A percentile compares a stretch with the other conserved stretches of the same genome.
These are phyloP conservation scores for Geotrichum candidum DNA, from an alignment of 1,139 yeast species.

Conservation along the genomic window DNA sequence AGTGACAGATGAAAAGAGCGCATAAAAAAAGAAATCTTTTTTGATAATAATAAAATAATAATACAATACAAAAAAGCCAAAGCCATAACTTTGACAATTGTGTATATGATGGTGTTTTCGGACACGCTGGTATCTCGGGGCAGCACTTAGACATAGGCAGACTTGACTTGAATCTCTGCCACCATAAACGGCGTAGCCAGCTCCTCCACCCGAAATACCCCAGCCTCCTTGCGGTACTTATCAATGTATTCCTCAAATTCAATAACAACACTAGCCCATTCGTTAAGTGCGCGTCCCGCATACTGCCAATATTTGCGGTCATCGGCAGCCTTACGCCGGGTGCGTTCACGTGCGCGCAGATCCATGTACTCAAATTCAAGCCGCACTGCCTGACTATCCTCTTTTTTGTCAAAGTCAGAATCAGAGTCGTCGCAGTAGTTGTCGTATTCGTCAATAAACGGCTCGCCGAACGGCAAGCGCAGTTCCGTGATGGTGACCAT, in stretches of 20 bases:
- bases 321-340: constrained; percentile 14
- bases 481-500: constrained; percentile 17
- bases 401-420: constrained; percentile 6
- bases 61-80: too few relatives aligned
- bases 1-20: too few relatives aligned
- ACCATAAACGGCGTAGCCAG: constrained; percentile 41
- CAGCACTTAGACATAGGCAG: constrained; percentile 21
- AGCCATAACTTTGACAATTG: too few relatives aligned
- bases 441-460: background rate
- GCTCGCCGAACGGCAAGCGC: constrained; percentile 25
- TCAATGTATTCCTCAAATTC: constrained; percentile 56
- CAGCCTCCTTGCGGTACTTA: constrained; percentile 26
- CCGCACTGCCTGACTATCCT: constrained; percentile 15
- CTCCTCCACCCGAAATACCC: constrained; percentile 30
- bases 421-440: background rate
- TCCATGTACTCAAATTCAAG: constrained; percentile 10
- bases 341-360: background rate
- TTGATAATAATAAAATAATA: too few relatives aligned
- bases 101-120: too few relatives aligned
- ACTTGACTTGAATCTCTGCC: constrained; percentile 35
- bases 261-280: constrained; percentile 51
- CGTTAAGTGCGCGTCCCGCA: constrained; percentile 60
- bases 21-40: too few relatives aligned
- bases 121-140: too few relatives aligned
- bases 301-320: constrained; percentile 36